Evolutionary conservation across 768 basidiomycete genomes (phyloP), one percentile per base, ranked within the genome.

Genomic region (Tulasnella sp.): DNA sequence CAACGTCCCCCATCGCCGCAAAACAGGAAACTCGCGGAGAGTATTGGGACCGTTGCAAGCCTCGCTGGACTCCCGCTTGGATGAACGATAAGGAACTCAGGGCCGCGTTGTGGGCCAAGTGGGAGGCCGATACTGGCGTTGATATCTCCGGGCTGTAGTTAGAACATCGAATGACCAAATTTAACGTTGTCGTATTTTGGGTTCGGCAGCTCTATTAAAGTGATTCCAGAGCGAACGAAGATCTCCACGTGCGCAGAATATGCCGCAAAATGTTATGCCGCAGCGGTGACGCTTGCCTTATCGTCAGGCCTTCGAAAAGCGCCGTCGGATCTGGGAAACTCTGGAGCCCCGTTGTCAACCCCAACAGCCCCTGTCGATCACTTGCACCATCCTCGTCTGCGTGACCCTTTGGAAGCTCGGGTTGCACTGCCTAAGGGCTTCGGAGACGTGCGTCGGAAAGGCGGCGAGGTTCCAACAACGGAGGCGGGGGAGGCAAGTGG

Each of bases 61-160:
- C 36, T 22, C 63, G 42, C 35, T 72, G 70, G 70, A 34, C 40
- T 17, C 70, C 70, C 17, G 35, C 35, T 29, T 72, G 70, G 70
- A 63, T 72, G 47, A 32, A 29, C 29, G 62, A 72, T 59, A 36
- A 35, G 37, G 52, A 37, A 17, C 26, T 64, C 26, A 37, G 70
- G 12, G 62, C n/a, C 6, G 22, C 32, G 37, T 37, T 72, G 29
- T 72, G 70, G 70, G 62, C 36, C 36, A 32, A 64, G 59, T 72
- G 70, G 70, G 37, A 63, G 36, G 29, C 22, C 17, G 70, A 72
- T 41, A 36, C 62, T 35, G 70, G 40, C 11, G 39, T 72, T 7
- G 63, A 64, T 26, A 52, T 1, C 19, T 22, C 47, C 16, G 5
- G 26, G 4, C 26, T 52, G 47, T 52, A 52, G n/a, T 52, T n/a